Evolutionary conservation across 164 flowering plant species (phyloP), one percentile per base, ranked within the genome.

Genomic region (Magnolia officinalis): DNA sequence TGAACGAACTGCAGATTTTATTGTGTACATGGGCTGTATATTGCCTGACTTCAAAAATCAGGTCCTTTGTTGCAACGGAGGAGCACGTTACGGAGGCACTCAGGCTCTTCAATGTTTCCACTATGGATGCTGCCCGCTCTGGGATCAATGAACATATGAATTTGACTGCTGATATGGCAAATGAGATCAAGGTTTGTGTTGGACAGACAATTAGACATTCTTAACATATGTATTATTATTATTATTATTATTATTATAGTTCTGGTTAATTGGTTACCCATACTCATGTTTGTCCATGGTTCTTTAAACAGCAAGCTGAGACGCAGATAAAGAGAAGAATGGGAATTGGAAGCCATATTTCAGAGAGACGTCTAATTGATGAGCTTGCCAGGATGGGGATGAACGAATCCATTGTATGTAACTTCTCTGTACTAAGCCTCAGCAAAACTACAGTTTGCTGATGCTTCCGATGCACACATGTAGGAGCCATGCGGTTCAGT

Each of bases 81-180:
- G 89, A 89, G 72, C 87, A 92, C 81, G 98, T 96, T 24, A 70
- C 74, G 49, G 98, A 94, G 85, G 98, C 99, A 74, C 83, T 91
- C 16, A 85, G 90, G 78, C 97, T 94, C 63, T 96, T 96, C 79
- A 87, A 88, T 55, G 91, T 88, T 59, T 84, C 98, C 31, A 96
- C 99, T 6, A 89, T 96, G 95, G 98, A 96, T 89, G 99, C 99
- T 26, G 98, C 99, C 20, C 83, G 87, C 20, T 94, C 98, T 49
- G 99, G 99, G 78, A 86, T 96, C 72, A 90, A 86, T 76, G 90
- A 91, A 66, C 92, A 89, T 55, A 81, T 93, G 20, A 89, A 93
- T 84, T 88, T 90, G 73, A 91, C 94, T 61, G 78, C 91, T 19
- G 98, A 95, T 69, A 87, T 91, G 89, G 90, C 89, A 70, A 90